Evolutionary conservation across 257 asterid genomes (phyloP).

Genomic region (Marsdenia floribunda): DNA sequence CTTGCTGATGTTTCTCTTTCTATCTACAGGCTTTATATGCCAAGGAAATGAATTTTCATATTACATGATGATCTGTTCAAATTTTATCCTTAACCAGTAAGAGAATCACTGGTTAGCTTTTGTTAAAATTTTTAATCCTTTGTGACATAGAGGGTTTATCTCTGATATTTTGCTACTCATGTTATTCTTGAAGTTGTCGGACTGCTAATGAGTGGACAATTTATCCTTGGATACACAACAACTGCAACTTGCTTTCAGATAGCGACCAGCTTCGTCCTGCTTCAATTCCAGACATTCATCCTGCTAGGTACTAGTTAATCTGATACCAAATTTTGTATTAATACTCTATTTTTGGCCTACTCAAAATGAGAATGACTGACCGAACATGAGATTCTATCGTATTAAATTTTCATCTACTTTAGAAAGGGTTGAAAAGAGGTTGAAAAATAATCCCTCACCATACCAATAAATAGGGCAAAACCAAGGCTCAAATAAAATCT

Average conservation of each 20-base stretch:
- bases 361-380: not conserved
- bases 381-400: not conserved
- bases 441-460: too few species aligned
- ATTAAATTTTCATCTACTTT: too few species aligned
- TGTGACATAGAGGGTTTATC: not conserved
- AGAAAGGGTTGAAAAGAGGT: too few species aligned
- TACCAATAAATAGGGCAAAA: too few species aligned
- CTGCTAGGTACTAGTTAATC: constrained; percentile 66
- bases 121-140: not conserved
- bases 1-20: not conserved
- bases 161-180: constrained; percentile 23
- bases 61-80: constrained; percentile 99
- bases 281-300: constrained; percentile 87
- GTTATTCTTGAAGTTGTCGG: constrained; percentile 42
- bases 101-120: constrained; percentile 14
- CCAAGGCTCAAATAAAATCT: too few species aligned
- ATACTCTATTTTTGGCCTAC: not conserved
- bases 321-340: not conserved
- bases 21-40: constrained; percentile 73
- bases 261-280: constrained; percentile 88
- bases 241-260: constrained; percentile 84
- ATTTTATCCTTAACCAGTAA: constrained; percentile 90
- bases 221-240: constrained; percentile 98
- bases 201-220: constrained; percentile 83
- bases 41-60: constrained; percentile 98